Evolutionary conservation across 768 basidiomycete genomes (phyloP).

Genomic region (Phanerodontia chrysosporium): DNA sequence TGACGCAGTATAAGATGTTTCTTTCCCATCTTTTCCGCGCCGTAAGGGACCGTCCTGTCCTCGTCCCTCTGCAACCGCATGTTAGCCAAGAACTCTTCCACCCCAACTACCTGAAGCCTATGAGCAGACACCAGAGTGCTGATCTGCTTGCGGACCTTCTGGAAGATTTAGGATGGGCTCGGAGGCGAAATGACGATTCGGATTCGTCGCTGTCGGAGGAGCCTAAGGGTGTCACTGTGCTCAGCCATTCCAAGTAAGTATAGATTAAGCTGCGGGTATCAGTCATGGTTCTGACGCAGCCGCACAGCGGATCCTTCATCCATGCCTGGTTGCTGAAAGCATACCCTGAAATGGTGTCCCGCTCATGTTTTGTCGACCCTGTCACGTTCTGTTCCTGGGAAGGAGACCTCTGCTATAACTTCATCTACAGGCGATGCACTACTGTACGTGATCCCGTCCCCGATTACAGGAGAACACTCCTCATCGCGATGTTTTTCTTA

Average conservation of each 20-base stretch:
- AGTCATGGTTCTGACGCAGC: background rate
- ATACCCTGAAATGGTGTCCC: constrained; percentile 58
- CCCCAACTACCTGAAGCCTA: constrained; percentile 64
- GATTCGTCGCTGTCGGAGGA: constrained; percentile 16
- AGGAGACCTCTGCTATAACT: constrained; percentile 91
- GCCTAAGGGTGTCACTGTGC: constrained; percentile 58
- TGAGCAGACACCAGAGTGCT: constrained; percentile 57
- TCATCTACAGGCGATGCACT: constrained; percentile 68
- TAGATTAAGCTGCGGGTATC: background rate
- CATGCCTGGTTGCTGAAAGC: constrained; percentile 91
- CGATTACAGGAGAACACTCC: background rate
- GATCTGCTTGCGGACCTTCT: constrained; percentile 53
- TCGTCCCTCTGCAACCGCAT: constrained; percentile 80
- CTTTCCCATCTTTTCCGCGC: constrained; percentile 52
- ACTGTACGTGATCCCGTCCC: constrained; percentile 42
- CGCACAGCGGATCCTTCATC: constrained; percentile 63
- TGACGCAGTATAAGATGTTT: constrained; percentile 64
- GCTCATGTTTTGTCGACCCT: constrained; percentile 90
- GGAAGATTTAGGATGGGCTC: constrained; percentile 60
- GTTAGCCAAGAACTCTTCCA: constrained; percentile 86
- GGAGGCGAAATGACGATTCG: constrained; percentile 19
- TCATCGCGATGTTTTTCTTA: constrained; percentile 25
- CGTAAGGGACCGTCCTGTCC: constrained; percentile 64
- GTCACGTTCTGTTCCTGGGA: constrained; percentile 92
- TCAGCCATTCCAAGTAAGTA: constrained; percentile 89